phyloP scores from a whole-genome alignment of 164 flowering plant genomes.

The Malania oleifera region DNA sequence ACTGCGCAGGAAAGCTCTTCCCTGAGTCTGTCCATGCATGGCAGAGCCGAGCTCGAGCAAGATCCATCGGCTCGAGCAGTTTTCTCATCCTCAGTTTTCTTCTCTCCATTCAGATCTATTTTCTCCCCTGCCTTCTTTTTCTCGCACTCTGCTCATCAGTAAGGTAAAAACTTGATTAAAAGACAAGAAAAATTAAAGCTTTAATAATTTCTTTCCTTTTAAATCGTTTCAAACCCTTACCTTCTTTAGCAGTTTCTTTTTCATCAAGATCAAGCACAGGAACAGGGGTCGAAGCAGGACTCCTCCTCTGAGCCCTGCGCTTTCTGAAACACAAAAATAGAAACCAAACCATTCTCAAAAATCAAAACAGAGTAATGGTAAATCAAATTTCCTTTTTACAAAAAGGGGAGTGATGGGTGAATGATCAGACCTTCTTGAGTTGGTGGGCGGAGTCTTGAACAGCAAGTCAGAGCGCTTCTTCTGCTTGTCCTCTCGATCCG shows the following conservation, averaged over 20 bases:
- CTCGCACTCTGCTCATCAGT: slow-evolving; percentile 14
- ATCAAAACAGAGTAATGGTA: not conserved
- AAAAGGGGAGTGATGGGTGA: not conserved
- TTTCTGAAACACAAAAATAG: slow-evolving; percentile 33
- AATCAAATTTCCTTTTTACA: not conserved
- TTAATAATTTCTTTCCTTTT: not conserved
- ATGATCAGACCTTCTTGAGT: slow-evolving; percentile 60
- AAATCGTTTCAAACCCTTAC: slow-evolving; percentile 12
- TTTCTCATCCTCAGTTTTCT: slow-evolving; percentile 16
- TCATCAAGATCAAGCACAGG: slow-evolving; percentile 53
- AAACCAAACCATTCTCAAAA: not conserved
- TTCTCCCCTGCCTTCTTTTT: slow-evolving; percentile 14
- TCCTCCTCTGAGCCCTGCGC: slow-evolving; percentile 39
- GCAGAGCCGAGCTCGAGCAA: slow-evolving; percentile 30
- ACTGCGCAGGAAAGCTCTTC: slow-evolving; percentile 98
- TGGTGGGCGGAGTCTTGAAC: slow-evolving; percentile 43
- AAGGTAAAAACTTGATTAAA: not conserved
- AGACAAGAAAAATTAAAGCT: not conserved
- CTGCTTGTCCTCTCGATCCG: slow-evolving; percentile 47
- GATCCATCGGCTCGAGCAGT: slow-evolving; percentile 17
- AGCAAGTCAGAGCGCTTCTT: slow-evolving; percentile 41
- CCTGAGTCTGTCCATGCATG: slow-evolving; percentile 63
- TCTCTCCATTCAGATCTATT: slow-evolving; percentile 16
- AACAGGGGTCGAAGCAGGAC: slow-evolving; percentile 32
- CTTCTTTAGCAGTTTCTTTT: slow-evolving; percentile 28